Base-by-base conservation (phyloP, 257 asterid genomes). In the Solanum chiquidenum region DNA sequence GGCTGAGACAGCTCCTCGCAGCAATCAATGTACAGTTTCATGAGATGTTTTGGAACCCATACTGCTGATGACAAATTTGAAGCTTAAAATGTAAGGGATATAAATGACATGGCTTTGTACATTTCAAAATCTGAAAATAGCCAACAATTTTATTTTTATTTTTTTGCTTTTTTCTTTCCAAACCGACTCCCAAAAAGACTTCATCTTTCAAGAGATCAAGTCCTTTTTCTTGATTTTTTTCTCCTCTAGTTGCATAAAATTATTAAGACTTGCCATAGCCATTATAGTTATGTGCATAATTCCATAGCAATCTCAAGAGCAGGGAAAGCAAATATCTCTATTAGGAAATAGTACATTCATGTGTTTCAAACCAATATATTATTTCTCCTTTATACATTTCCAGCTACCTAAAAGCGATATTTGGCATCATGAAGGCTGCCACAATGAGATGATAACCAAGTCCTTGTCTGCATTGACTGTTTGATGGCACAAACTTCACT, bases 11-110 rank as follows among this genome's bases (percentile, higher is more conserved):
- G 91, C 88, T 91, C 94, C 89, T 93, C 91, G 66, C 98, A 97
- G 91, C 93, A 92, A 86, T 96, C 93, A 40, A 94, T 88, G 87
- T 97, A 97, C 80, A 95, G 93, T 89, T 93, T 94, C 98, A 97
- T 92, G 89, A 94, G 88, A 89, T 89, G 92, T 91, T 94, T 97
- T 62, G 92, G 96, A 89, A 94, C 96, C 98, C 98, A 94, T 85
- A 90, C 99, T 94, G 94, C 92, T 35, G 69, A 83, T 68, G 86
- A 69, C 79, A 52, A 37, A 91, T 69, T 86, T 74, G 83, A 40
- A 86, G 66, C 84, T 71, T 86, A 73, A 49, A 20, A 86, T 31
- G 38, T 49, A 12, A 29, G 40, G 64, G 42, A 46, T 29, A 80
- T 46, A 80, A 46, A 27, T 80, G 16, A 3, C 86, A 49, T 10